Conservation (phyloP, 2,329 filamentous ascomycete genomes). For the Botryotinia narcissicola region DNA sequence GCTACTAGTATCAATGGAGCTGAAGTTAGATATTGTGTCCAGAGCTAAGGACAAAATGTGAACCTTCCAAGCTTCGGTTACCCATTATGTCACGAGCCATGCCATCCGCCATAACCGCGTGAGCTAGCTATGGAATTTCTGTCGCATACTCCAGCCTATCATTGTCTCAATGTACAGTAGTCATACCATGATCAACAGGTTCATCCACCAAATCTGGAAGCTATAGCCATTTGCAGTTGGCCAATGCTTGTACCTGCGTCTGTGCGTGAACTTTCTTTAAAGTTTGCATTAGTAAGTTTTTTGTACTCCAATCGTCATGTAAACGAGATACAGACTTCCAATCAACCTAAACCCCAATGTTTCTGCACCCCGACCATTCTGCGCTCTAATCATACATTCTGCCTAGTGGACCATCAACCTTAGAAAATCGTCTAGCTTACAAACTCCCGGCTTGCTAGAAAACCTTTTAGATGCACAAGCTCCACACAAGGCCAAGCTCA, state of each 20-base stretch:
- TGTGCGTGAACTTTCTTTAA: background rate
- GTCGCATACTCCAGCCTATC: background rate
- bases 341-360: background rate
- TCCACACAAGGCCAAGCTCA: background rate
- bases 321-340: background rate
- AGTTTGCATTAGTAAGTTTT: background rate
- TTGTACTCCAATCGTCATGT: background rate
- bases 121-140: background rate
- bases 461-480: background rate
- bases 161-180: background rate
- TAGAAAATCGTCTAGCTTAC: background rate
- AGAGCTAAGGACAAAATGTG: background rate
- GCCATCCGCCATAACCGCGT: background rate
- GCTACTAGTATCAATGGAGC: background rate
- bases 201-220: background rate
- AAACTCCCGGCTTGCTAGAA: background rate
- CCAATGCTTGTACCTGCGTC: background rate
- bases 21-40: background rate
- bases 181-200: background rate
- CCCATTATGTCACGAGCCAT: background rate
- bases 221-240: background rate
- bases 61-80: background rate
- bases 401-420: background rate
- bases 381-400: background rate
- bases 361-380: background rate